Evolutionary conservation across 2,329 filamentous ascomycete genomes (phyloP).

Genomic region (Corynespora cassiicola): DNA sequence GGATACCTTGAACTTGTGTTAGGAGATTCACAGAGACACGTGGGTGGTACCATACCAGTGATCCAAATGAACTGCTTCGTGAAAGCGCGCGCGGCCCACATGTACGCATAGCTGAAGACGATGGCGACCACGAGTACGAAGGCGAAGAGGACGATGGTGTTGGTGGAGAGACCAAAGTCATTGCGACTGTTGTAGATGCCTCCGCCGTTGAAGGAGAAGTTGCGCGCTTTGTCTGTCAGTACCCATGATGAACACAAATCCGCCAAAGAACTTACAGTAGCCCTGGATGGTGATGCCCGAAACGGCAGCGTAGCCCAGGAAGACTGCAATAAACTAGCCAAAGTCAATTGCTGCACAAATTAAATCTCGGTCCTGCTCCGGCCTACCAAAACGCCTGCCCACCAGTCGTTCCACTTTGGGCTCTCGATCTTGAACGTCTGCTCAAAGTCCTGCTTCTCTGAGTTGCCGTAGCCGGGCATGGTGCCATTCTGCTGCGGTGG

Average conservation of each 20-base stretch:
- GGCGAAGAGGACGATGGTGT: conserved; percentile 84
- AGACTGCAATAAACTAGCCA: conserved; percentile 71
- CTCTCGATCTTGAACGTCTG: conserved; percentile 81
- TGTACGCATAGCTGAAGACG: conserved; percentile 77
- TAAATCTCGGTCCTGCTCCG: background rate
- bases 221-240: conserved; percentile 51
- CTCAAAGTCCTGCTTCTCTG: conserved; percentile 68
- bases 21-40: too few species aligned
- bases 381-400: conserved; percentile 79
- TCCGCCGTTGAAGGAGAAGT: conserved; percentile 68
- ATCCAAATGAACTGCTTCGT: conserved; percentile 94
- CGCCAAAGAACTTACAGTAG: conserved; percentile 58
- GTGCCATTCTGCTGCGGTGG: conserved; percentile 24
- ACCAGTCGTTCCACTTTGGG: conserved; percentile 90
- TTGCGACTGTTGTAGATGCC: conserved; percentile 76
- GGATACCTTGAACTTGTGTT: conserved; percentile 19
- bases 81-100: conserved; percentile 76
- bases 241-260: conserved; percentile 4
- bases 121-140: conserved; percentile 78
- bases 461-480: conserved; percentile 33
- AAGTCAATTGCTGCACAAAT: conserved; percentile 4
- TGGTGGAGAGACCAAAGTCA: conserved; percentile 75
- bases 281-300: conserved; percentile 78
- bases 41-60: conserved; percentile 61
- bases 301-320: conserved; percentile 76